Conservation (phyloP, 2,329 filamentous ascomycete species). For the Alternaria ethzedia region DNA sequence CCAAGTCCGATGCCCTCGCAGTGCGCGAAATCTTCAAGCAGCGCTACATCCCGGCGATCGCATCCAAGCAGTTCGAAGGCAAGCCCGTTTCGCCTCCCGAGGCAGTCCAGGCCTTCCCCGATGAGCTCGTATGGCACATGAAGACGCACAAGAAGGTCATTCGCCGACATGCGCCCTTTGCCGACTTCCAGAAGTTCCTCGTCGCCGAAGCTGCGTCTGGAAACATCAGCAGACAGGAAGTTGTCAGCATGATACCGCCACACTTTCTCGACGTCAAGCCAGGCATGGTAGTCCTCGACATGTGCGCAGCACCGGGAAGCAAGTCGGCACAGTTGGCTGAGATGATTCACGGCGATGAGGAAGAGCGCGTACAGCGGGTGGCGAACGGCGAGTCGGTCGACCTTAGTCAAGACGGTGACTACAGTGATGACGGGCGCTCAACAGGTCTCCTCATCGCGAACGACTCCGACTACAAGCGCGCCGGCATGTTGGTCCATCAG, state of each 20-base stretch:
- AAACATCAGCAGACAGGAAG: constrained; percentile 96
- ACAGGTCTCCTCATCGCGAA: constrained; percentile 95
- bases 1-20: constrained; percentile 90
- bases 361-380: constrained; percentile 78
- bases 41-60: constrained; percentile 89
- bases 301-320: constrained; percentile 96
- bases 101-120: constrained; percentile 89
- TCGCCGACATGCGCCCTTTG: constrained; percentile 90
- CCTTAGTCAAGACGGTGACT: constrained; percentile 60
- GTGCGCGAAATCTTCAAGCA: constrained; percentile 89
- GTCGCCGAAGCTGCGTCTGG: constrained; percentile 96
- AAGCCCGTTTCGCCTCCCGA: constrained; percentile 80
- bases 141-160: constrained; percentile 96
- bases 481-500: constrained; percentile 97
- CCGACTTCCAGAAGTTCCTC: constrained; percentile 95
- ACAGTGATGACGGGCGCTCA: constrained; percentile 78
- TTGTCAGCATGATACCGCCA: constrained; percentile 98
- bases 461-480: constrained; percentile 94
- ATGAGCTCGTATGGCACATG: constrained; percentile 96
- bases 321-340: constrained; percentile 96
- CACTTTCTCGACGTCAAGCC: constrained; percentile 89
- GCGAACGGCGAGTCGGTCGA: constrained; percentile 68
- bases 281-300: constrained; percentile 90
- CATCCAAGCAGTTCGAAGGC: constrained; percentile 82
- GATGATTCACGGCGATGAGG: constrained; percentile 91